A percentile compares a stretch with the other conserved stretches of the same genome.
Conservation (phyloP, 129 eudicot species). For the sunflower (Helianthus annuus) region HanXRQr2.0-SUNRISE NC_035447.2:57089117-57089616, state of each 20-base stretch:
- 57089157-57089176: constrained; percentile 38
- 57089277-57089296: constrained; percentile 59
- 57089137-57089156: constrained; percentile 36
- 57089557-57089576: too few species aligned
- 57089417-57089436: not conserved
- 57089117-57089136: constrained; percentile 21
- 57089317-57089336: constrained; percentile 54
- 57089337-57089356: constrained; percentile 52
- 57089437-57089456: not conserved
- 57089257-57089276: constrained; percentile 78
- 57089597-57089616: too few species aligned
- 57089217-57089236: constrained; percentile 67
- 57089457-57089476: not conserved
- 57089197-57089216: constrained; percentile 77
- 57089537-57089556: not conserved
- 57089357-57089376: constrained; percentile 42
- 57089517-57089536: not conserved
- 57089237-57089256: constrained; percentile 53
- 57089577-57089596: too few species aligned
- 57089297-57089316: constrained; percentile 59
- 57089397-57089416: not conserved
- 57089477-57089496: not conserved
- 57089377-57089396: constrained; percentile 56
- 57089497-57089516: constrained; percentile 6
- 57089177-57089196: constrained; percentile 66